phyloP scores from a whole-genome alignment of 1,284 basidiomycete species.

The Thecaphora thlaspeos region DNA sequence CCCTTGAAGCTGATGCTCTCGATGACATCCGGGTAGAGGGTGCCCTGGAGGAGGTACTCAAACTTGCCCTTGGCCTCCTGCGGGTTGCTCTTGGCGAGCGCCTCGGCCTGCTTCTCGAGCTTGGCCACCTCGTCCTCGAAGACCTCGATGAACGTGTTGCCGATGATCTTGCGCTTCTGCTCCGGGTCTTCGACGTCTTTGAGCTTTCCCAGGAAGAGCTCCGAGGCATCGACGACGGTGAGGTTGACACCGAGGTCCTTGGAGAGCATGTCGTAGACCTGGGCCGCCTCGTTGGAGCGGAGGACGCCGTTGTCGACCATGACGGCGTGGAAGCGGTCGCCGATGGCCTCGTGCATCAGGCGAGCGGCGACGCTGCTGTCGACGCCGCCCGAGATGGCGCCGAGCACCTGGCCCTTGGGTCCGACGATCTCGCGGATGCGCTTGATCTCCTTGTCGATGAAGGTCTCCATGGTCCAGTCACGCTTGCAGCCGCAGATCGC shows the following conservation, averaged over 20 bases:
- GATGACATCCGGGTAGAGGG: constrained; percentile 98
- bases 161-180: constrained; percentile 95
- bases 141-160: constrained; percentile 97
- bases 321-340: constrained; percentile 93
- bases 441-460: constrained; percentile 94
- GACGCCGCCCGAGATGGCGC: constrained; percentile 95
- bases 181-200: constrained; percentile 93
- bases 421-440: constrained; percentile 95
- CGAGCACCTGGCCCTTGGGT: constrained; percentile 90
- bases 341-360: constrained; percentile 99
- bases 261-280: constrained; percentile 94
- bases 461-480: constrained; percentile 98
- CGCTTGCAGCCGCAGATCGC: constrained; percentile 75
- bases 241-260: constrained; percentile 93
- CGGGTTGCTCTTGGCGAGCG: constrained; percentile 61
- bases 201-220: constrained; percentile 85
- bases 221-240: constrained; percentile 91
- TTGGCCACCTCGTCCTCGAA: constrained; percentile 91
- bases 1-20: constrained; percentile 99
- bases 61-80: constrained; percentile 68
- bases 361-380: constrained; percentile 98
- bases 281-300: constrained; percentile 82
- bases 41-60: constrained; percentile 97
- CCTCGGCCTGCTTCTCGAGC: constrained; percentile 78
- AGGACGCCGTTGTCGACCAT: constrained; percentile 99